Conservation (phyloP, 2,329 filamentous ascomycete genomes). For the Clarireedia monteithiana region DNA sequence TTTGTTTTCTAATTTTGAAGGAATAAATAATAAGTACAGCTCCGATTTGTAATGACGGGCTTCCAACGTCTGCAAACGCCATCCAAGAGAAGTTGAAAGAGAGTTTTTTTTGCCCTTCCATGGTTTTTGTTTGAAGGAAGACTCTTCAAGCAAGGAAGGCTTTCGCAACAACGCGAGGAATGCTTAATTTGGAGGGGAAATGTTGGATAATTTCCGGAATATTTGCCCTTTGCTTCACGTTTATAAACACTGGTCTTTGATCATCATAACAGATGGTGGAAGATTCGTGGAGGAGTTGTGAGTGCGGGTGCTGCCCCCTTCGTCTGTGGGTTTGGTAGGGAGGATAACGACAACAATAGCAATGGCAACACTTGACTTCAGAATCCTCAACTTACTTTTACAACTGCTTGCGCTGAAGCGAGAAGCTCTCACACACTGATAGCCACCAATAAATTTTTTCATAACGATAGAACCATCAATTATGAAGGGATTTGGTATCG, state of each 20-base stretch:
- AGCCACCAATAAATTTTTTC: background rate
- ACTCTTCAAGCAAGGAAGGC: constrained; percentile 12
- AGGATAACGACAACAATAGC: background rate
- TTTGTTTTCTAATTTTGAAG: constrained; percentile 10
- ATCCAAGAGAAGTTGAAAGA: constrained; percentile 8
- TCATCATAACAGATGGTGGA: background rate
- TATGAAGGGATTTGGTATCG: background rate
- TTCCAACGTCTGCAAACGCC: constrained; percentile 14
- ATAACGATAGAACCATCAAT: background rate
- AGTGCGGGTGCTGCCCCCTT: background rate
- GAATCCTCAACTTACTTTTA: background rate
- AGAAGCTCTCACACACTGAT: background rate
- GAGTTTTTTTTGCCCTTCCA: background rate
- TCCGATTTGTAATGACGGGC: too few species aligned
- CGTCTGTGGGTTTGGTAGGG: background rate
- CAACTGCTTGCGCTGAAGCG: background rate
- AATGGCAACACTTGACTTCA: background rate
- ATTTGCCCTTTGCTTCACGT: background rate
- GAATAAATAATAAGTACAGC: constrained; percentile 9
- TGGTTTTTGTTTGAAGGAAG: constrained; percentile 17
- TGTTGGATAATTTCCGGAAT: constrained; percentile 13
- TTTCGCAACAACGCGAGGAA: constrained; percentile 21
- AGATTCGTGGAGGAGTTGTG: background rate
- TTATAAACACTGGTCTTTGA: background rate
- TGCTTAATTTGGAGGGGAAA: constrained; percentile 25